Percentiles rank a stretch among this genome's conserved stretches.
These are phyloP conservation scores for Fomitopsis serialis DNA, from an alignment of 768 basidiomycete genomes.

Conservation along the genomic window DNA sequence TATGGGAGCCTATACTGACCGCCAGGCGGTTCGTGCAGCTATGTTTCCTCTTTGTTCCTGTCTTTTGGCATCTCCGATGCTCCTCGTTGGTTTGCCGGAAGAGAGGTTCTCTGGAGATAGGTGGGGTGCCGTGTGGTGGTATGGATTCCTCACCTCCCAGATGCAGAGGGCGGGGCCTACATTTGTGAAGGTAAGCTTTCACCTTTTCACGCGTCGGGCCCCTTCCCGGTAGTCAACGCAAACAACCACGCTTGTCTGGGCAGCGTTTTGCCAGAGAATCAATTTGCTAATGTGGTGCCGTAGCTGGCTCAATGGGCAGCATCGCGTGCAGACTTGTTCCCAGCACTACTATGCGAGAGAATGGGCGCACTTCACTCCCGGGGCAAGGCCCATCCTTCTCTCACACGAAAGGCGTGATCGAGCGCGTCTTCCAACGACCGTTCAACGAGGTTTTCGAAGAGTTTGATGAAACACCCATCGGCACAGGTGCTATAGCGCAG, in stretches of 20 bases:
- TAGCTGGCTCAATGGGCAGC: conserved; percentile 99
- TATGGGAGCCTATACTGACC: conserved; percentile 87
- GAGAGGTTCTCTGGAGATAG: conserved; percentile 61
- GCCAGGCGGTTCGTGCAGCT: conserved; percentile 80
- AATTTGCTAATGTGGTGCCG: background rate
- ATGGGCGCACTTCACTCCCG: conserved; percentile 87
- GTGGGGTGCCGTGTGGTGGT: conserved; percentile 98
- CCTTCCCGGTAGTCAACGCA: background rate
- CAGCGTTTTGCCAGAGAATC: too few relatives aligned
- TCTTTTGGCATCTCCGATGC: conserved; percentile 82
- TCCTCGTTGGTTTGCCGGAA: conserved; percentile 60
- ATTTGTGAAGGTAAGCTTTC: conserved; percentile 77
- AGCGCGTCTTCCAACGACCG: conserved; percentile 73
- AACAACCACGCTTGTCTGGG: too few relatives aligned
- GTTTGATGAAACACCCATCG: conserved; percentile 84
- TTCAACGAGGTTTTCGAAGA: conserved; percentile 90
- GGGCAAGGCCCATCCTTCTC: conserved; percentile 70
- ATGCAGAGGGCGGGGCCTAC: conserved; percentile 97
- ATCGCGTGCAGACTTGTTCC: conserved; percentile 91
- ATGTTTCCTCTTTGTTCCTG: conserved; percentile 79
- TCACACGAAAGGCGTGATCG: conserved; percentile 79
- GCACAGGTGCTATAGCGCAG: conserved; percentile 99
- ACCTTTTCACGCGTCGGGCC: too few relatives aligned
- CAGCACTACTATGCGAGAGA: conserved; percentile 74
- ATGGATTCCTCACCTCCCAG: conserved; percentile 74